Percentiles rank a stretch among this genome's conserved stretches.
Evolutionary conservation across 306 rosid genomes (phyloP).

Genomic region (Carpinus viminea): DNA sequence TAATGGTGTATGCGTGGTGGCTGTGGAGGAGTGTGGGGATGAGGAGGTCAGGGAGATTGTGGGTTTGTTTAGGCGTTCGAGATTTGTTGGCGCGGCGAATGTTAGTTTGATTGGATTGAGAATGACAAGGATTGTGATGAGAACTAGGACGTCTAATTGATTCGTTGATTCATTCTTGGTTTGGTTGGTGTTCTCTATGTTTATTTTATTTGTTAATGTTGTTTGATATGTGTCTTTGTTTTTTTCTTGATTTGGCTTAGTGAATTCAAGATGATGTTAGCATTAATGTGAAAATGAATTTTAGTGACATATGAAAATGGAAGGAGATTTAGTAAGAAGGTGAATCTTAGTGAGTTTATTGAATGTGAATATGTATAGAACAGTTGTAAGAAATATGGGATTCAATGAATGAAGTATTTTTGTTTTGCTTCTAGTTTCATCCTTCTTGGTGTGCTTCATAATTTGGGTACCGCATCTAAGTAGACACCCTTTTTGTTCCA

Average conservation of each 20-base stretch:
- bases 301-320: background rate
- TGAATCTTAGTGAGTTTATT: background rate
- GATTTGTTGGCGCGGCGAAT: conserved; percentile 44
- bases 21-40: conserved; percentile 56
- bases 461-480: background rate
- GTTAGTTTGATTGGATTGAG: conserved; percentile 58
- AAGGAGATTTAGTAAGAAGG: background rate
- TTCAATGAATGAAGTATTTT: background rate
- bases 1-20: conserved; percentile 57
- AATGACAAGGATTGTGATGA: conserved; percentile 73
- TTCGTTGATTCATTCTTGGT: conserved; percentile 23
- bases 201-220: background rate
- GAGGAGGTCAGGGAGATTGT: conserved; percentile 52
- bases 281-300: background rate
- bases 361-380: background rate
- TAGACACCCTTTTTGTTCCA: background rate
- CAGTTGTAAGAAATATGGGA: background rate
- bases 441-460: background rate
- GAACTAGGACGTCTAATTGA: conserved; percentile 43
- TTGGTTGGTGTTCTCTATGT: background rate
- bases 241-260: background rate
- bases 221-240: background rate
- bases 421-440: background rate
- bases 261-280: background rate
- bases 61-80: conserved; percentile 60